phyloP scores from a whole-genome alignment of 495 filamentous ascomycete species.

The Astrothelium macrocarpum region DNA sequence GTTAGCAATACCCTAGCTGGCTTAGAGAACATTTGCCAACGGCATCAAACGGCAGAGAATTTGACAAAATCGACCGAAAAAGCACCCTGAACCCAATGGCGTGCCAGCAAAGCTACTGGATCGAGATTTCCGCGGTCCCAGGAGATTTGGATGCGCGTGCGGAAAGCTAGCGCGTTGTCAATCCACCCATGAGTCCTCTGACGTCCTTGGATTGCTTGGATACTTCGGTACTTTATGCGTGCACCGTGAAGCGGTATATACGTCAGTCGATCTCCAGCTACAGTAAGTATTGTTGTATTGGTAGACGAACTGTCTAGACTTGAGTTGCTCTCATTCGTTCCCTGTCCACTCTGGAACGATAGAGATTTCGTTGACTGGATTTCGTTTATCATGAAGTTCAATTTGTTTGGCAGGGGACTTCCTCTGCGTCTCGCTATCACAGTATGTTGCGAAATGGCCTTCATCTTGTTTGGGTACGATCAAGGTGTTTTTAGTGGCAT shows the following conservation, averaged over 20 bases:
- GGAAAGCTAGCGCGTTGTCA: not conserved
- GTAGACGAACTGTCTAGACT: not conserved
- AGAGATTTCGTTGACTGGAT: not conserved
- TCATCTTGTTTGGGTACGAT: slow-evolving; percentile 41
- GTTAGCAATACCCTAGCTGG: not conserved
- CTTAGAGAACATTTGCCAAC: not conserved
- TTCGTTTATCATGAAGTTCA: not conserved
- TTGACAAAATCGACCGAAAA: not conserved
- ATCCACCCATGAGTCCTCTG: not conserved
- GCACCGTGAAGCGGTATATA: not conserved
- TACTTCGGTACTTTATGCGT: not conserved
- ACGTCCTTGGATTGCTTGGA: no score
- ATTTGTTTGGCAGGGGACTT: slow-evolving; percentile 20
- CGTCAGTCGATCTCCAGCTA: not conserved
- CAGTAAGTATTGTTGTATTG: no score
- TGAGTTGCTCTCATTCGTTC: not conserved
- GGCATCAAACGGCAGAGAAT: not conserved
- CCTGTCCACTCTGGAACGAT: no score
- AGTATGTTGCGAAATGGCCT: slow-evolving; percentile 27
- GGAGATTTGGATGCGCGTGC: not conserved
- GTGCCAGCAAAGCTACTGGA: not conserved
- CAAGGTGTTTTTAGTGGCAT: slow-evolving; percentile 47
- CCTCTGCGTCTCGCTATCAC: slow-evolving; percentile 27
- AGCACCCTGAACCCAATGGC: not conserved
- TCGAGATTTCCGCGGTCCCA: not conserved